Evolutionary conservation across 768 basidiomycete species (phyloP), one percentile per base, ranked within the genome.

Genomic region (Podaxis rugospora): DNA sequence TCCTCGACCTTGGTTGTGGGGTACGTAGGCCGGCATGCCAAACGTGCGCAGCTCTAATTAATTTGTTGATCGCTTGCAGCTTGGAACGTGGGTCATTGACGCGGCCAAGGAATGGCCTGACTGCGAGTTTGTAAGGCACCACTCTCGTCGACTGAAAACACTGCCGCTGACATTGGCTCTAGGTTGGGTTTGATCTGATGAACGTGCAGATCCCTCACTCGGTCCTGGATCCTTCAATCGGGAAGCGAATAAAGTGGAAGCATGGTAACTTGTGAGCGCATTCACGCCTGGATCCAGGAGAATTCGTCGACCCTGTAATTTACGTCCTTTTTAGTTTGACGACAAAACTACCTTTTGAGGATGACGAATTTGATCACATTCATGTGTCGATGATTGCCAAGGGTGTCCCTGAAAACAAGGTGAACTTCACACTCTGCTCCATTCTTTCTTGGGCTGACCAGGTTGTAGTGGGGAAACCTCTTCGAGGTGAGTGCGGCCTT

Each of bases 331-430:
- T 13, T 63, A 92, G 90, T 70, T 72, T 92, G 66, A 89, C 89
- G 51, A 89, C 84, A 10, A 88, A 80, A 66, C 76, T 92, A 18
- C 90, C 90, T 0, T 92, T 91, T 67, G 89, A 91, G 14, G 90
- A 92, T 57, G 89, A 92, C 62, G 84, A 88, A 65, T 92, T 92
- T 63, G 90, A 92, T 70, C 84, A 89, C 69, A 84, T 92, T n/a
- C 91, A 88, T 65, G 82, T 92, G 54, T 79, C 83, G 62, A 75
- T 76, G 53, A 82, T 91, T 61, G 83, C 88, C 0, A 79, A 79
- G 66, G 89, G 83, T 14, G 83, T 91, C 32, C 89, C 88, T 5
- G 90, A 92, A 69, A 89, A 86, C 65, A 90, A 90, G 77, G 88
- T 84, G 55, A n/a, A 67, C 66, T 40, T 25, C 42, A 40, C 63